Evolutionary conservation across 345 rosid species (phyloP), one percentile per base, ranked within the genome.

Genomic region (Passiflora organensis): DNA sequence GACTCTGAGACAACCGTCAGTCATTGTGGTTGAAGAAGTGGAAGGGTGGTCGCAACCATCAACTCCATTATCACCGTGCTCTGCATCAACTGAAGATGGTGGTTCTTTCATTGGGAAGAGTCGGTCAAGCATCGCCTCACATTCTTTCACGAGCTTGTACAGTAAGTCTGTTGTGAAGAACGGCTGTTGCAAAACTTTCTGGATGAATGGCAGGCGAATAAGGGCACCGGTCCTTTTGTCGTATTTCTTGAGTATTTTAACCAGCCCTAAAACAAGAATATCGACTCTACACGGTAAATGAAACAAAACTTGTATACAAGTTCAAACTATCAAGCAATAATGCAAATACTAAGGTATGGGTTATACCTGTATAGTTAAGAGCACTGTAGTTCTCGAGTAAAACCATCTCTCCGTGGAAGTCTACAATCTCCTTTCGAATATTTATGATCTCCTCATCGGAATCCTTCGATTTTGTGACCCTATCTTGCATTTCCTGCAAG

Each of bases 171-270:
- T 79, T 17, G 78, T 69, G 68, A 75, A 67, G 60, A 72, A 64
- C 28, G 83, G 75, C 28, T 72, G 78, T 1, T 75, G 74, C 60
- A 67, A 46, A 17, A 52, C 78, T 56, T 61, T 72, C 39, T 72
- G 65, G 66, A 59, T 59, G 52, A 55, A 47, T 2, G 67, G 49
- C 6, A 62, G 16, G 36, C 60, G 50, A 14, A 70, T 63, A 0
- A 48, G 36, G 18, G 50, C 46, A 12, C 83, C 69, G 20, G 72
- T 64, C 25, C 41, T 12, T 49, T 72, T 79, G 63, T 70, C 70
- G 53, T 79, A 78, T 72, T 75, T 79, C 80, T 79, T 79, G 24
- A 79, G 74, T 50, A 75, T 72, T 67, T 79, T 75, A 13, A 70
- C 20, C 20, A 72, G 53, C 20, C 83, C 78, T 79, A 65, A 41